Conservation (phyloP, 2,329 filamentous ascomycete genomes). For the Pseudocercospora fuligena region DNA sequence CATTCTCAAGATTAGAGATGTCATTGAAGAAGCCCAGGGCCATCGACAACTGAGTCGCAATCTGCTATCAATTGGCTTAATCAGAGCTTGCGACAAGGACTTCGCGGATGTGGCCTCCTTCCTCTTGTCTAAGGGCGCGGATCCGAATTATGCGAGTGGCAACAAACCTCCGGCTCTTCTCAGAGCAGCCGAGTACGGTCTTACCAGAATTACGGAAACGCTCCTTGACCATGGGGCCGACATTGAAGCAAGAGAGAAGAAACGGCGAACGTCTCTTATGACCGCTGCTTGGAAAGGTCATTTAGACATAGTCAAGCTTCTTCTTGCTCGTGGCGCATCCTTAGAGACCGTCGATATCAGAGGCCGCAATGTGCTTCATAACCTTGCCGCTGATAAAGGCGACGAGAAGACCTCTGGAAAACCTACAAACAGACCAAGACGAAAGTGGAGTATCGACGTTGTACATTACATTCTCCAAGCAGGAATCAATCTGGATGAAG, state of each 20-base stretch:
- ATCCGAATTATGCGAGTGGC: constrained; percentile 39
- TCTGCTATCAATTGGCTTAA: constrained; percentile 47
- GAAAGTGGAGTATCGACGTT: constrained; percentile 28
- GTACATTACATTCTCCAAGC: constrained; percentile 32
- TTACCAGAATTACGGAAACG: constrained; percentile 21
- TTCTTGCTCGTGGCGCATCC: constrained; percentile 40
- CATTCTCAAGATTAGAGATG: constrained; percentile 39
- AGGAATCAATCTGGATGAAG: constrained; percentile 31
- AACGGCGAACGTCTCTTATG: constrained; percentile 51
- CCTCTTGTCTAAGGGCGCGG: constrained; percentile 46
- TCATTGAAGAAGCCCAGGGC: constrained; percentile 42
- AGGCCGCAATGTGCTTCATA: constrained; percentile 43
- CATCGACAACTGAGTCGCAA: constrained; percentile 45
- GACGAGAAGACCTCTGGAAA: constrained; percentile 19
- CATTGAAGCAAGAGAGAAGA: constrained; percentile 47
- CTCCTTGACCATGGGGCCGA: constrained; percentile 29
- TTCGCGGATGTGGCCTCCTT: constrained; percentile 33
- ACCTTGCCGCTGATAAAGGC: constrained; percentile 49
- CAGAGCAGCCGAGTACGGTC: constrained; percentile 30
- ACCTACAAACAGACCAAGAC: constrained; percentile 19
- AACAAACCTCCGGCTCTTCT: constrained; percentile 30
- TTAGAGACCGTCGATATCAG: constrained; percentile 31
- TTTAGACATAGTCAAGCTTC: constrained; percentile 44
- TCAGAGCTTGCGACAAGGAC: constrained; percentile 48
- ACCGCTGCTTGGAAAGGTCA: constrained; percentile 51